Conservation (phyloP, 73 alveolate genomes). For the Paramecium sexaurelia region DNA sequence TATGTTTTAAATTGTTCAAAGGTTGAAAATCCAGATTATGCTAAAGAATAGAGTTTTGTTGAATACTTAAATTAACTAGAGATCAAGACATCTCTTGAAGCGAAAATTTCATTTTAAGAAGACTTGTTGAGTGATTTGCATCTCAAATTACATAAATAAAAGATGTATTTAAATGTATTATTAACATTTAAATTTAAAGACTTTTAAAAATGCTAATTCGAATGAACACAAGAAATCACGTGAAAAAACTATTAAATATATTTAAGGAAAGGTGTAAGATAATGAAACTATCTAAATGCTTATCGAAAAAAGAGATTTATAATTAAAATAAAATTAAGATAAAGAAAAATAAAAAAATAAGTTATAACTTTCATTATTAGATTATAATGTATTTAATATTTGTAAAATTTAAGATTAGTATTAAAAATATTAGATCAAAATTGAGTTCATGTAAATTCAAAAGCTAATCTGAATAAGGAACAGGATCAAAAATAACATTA, state of each 20-base stretch:
- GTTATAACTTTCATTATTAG: neutral
- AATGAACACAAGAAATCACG: conserved; percentile 1
- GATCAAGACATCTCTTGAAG: neutral
- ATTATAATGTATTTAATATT: conserved; percentile 20
- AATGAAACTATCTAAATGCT: conserved; percentile 10
- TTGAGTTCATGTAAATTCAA: neutral
- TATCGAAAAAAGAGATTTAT: neutral
- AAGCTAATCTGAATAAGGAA: neutral
- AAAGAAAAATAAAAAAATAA: neutral
- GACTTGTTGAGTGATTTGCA: neutral
- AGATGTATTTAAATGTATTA: neutral
- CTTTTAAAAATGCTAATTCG: conserved; percentile 4
- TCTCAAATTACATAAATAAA: neutral
- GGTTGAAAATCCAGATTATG: neutral
- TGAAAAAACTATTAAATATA: conserved; percentile 1
- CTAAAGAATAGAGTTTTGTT: neutral
- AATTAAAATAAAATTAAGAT: neutral
- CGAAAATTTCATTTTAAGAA: neutral
- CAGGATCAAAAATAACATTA: neutral
- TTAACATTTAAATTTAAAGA: neutral
- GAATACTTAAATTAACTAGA: neutral
- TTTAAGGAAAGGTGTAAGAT: neutral
- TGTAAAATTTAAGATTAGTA: neutral
- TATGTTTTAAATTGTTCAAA: neutral
- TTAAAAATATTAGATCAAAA: conserved; percentile 9